Evolutionary conservation across 176 grass and related monocot species (phyloP), one percentile per base, ranked within the genome.

Genomic region (Carex pumila): DNA sequence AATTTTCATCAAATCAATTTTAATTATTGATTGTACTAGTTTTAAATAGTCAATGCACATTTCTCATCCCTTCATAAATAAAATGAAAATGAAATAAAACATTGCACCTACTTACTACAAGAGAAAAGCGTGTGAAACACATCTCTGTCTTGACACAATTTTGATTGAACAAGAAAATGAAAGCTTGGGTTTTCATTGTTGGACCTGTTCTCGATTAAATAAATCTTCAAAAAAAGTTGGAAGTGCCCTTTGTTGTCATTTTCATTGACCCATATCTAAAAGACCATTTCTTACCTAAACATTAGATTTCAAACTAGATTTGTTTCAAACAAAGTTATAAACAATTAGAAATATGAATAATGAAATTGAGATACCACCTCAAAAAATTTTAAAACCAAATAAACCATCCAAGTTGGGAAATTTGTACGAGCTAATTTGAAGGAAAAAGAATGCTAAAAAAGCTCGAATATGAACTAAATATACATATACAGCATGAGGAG

Each of bases 401-500:
- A 43, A 19, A 12, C 41, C 29, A 39, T 63, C 37, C 12, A 47
- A 64, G 0, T 57, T 17, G 31, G 13, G 14, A 39, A 22, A 79
- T 8, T 5, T 17, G 15, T 7, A 60, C 1, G 17, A 57, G 39
- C 10, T 64, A 41, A 83, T 66, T 68, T 0, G 12, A 81, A 66
- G 7, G 36, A 82, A 11, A 66, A 83, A 83, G 29, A 55, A 53
- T 53, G 49, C 61, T 69, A 62, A 25, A 83, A 82, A 52, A 52
- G 43, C 13, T 66, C 12, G 9, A 83, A 63, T 50, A 67, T 6
- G 9, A 83, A 36, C 19, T 50, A 47, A 81, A 53, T 83, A 83
- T 83, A 83, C 62, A 83, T 66, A 68, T 66, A 83, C 34, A 81
- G 34, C 8, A 81, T 66, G 60, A 66, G 61, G 12, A 53, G 81